Evolutionary conservation across 345 rosid species (phyloP), one percentile per base, ranked within the genome.

Genomic region (Salix brachista): DNA sequence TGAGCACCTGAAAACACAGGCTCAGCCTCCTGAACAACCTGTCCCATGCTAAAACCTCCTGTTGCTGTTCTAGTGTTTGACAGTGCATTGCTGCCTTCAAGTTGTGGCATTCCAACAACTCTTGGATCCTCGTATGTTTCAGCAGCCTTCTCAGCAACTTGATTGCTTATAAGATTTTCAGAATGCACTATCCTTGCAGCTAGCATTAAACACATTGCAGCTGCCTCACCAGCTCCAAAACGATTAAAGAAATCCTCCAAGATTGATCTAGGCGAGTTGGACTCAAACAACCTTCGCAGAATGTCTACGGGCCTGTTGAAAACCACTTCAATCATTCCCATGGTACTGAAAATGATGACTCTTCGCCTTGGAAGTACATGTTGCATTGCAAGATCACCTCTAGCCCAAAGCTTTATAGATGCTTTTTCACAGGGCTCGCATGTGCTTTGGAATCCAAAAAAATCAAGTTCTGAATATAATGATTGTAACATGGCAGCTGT

Each of bases 41-140:
- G 98, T 60, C 98, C 99, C 99, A 93, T 92, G 88, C 97, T 92
- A 79, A 96, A 96, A 78, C 98, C 99, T 77, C 97, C 97, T 39
- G 91, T 86, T 65, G 97, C 82, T 56, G 97, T 80, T 86, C 98
- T 90, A 77, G 97, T 84, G 80, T 84, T 91, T 81, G 98, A 83
- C 70, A 96, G 79, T 71, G 91, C 92, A 82, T 85, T 88, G 75
- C 83, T 87, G 75, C 97, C 97, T 86, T 90, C 97, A 87, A 96
- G 91, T 82, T 91, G 96, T 46, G 99, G 99, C 90, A 91, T 81
- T 77, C 99, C 98, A 83, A 96, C 98, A 81, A 92, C 74, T 84
- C 97, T 91, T 54, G 99, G 97, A 82, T 96, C 99, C 84, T 93
- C 99, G 83, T 87, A 96, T 80, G 92, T 90, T 83, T 96, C 99